Evolutionary conservation across 352 stramenopile species (phyloP).

Genomic region (Globisporangium recalcitrans): DNA sequence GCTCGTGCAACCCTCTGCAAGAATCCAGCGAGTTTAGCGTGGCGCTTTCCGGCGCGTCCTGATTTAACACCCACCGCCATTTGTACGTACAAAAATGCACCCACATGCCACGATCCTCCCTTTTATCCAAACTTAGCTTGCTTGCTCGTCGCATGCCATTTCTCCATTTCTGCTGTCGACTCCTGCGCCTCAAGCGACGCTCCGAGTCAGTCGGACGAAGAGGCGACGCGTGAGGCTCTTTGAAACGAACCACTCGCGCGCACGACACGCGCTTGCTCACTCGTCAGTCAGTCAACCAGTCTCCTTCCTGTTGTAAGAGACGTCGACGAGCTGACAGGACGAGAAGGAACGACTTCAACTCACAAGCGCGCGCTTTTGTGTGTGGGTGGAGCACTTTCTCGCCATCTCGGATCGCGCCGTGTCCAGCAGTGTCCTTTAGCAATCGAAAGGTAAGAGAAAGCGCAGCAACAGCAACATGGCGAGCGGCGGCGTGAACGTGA

Average conservation of each 20-base stretch:
- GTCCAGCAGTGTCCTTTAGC: background rate
- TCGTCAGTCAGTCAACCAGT: background rate
- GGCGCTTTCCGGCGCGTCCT: background rate
- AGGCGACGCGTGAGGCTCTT: constrained; percentile 4
- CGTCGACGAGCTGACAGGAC: background rate
- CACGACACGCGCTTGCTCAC: too few relatives aligned
- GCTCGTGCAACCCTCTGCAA: background rate
- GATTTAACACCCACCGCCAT: constrained; percentile 9
- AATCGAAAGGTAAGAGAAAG: background rate
- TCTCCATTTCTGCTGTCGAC: background rate
- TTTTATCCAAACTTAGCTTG: background rate
- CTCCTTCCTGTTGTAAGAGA: background rate
- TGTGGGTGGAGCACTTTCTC: background rate
- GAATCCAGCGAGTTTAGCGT: background rate
- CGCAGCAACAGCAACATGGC: background rate
- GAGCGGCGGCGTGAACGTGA: constrained; percentile 26
- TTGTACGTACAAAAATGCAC: constrained; percentile 3
- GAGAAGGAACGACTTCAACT: constrained; percentile 1
- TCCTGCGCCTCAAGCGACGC: background rate
- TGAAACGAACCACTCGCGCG: background rate
- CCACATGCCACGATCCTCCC: background rate
- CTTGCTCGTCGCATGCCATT: background rate
- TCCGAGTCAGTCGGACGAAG: background rate
- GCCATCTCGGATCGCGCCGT: background rate
- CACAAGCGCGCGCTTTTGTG: background rate